Evolutionary conservation across 2,329 filamentous ascomycete genomes (phyloP).

Genomic region (Microcera coccophila): DNA sequence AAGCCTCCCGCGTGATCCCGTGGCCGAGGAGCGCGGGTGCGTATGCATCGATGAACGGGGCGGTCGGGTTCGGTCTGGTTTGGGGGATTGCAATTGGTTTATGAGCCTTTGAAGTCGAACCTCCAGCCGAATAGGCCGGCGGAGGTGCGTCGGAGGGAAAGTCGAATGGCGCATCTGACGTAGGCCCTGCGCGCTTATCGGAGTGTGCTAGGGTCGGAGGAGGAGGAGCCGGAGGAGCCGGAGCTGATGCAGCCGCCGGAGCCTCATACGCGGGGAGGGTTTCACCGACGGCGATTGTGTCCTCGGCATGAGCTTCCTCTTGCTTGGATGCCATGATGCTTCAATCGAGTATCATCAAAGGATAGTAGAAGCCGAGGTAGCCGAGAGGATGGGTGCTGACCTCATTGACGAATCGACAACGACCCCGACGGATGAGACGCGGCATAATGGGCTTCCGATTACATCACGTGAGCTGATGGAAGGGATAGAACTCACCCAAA

Average conservation of each 20-base stretch:
- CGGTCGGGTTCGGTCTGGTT: constrained; percentile 28
- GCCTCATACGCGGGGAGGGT: background rate
- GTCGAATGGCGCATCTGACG: constrained; percentile 36
- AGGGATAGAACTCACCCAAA: too few species aligned
- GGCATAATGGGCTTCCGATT: too few species aligned
- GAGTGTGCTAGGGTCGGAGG: background rate
- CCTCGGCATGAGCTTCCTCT: background rate
- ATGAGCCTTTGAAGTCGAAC: constrained; percentile 9
- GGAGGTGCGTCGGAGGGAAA: constrained; percentile 34
- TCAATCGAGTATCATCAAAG: too few species aligned
- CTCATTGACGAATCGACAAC: too few species aligned
- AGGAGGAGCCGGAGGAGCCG: background rate
- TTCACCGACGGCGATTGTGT: background rate
- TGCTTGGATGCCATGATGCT: background rate
- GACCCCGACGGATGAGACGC: too few species aligned
- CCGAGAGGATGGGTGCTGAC: too few species aligned
- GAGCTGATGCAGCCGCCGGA: background rate
- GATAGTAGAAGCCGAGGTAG: too few species aligned
- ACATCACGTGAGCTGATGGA: too few species aligned
- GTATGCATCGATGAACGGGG: constrained; percentile 40
- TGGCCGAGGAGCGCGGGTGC: constrained; percentile 35
- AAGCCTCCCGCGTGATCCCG: constrained; percentile 35
- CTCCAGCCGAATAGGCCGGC: constrained; percentile 29
- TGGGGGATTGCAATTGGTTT: constrained; percentile 42
- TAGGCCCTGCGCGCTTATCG: constrained; percentile 20